Evolutionary conservation across 140 eudicot genomes (phyloP).

Genomic region (Ambrosia hybrid): DNA sequence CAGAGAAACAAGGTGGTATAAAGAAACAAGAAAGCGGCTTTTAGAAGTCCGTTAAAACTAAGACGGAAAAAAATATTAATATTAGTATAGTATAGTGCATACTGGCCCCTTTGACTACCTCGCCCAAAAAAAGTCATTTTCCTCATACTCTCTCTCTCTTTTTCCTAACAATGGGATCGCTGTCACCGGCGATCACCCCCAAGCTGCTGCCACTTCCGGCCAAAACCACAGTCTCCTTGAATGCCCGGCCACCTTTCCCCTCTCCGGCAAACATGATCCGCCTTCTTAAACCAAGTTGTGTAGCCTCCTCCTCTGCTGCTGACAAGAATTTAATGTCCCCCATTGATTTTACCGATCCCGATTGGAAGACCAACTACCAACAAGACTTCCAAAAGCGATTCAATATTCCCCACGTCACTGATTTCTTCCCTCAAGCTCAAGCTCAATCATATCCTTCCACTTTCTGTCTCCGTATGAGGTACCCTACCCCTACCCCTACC

Average conservation of each 20-base stretch:
- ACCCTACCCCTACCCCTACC: too few relatives aligned
- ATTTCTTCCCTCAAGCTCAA: conserved; percentile 44
- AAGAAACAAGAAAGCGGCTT: conserved; percentile 23
- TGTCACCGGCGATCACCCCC: conserved; percentile 70
- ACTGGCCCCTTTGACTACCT: conserved; percentile 30
- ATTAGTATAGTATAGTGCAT: background rate
- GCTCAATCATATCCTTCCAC: conserved; percentile 72
- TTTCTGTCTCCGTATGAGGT: conserved; percentile 89
- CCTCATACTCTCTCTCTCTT: conserved; percentile 9
- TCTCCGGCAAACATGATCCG: conserved; percentile 7
- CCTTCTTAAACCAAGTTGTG: too few relatives aligned
- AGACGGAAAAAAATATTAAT: conserved; percentile 6
- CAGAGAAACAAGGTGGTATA: too few relatives aligned
- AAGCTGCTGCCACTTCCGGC: conserved; percentile 34
- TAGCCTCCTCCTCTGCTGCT: background rate
- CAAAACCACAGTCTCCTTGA: conserved; percentile 15
- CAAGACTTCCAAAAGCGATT: conserved; percentile 64
- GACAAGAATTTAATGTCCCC: conserved; percentile 15
- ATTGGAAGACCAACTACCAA: conserved; percentile 69
- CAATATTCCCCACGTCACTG: conserved; percentile 72
- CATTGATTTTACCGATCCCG: conserved; percentile 71
- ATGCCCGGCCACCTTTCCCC: conserved; percentile 15
- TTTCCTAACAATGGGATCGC: conserved; percentile 51
- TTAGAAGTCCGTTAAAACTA: conserved; percentile 28
- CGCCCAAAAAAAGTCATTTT: conserved; percentile 30